Evolutionary conservation across 2,329 filamentous ascomycete species (phyloP).

Genomic region (Didymella pomorum): DNA sequence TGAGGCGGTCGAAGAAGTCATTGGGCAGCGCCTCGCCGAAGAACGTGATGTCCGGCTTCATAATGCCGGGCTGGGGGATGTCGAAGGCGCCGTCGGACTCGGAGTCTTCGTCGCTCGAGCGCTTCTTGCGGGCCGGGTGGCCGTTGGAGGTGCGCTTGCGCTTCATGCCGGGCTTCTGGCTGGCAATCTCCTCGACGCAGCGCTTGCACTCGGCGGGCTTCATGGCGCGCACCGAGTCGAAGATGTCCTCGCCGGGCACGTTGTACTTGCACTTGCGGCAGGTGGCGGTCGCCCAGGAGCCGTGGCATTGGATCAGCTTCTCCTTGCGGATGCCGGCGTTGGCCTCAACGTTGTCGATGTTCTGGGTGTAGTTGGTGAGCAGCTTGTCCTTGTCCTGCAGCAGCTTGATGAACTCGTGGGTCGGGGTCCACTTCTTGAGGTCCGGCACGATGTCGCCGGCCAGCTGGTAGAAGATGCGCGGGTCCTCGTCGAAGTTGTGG

Average conservation of each 20-base stretch:
- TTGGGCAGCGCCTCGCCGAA: slow-evolving; percentile 91
- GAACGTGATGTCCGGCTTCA: slow-evolving; percentile 98
- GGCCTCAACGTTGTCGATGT: slow-evolving; percentile 95
- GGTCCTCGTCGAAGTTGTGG: slow-evolving; percentile 82
- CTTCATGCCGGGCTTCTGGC: slow-evolving; percentile 59
- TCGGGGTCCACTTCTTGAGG: slow-evolving; percentile 83
- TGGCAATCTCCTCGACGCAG: slow-evolving; percentile 67
- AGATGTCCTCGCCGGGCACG: slow-evolving; percentile 79
- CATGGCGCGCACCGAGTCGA: slow-evolving; percentile 77
- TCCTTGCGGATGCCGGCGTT: slow-evolving; percentile 81
- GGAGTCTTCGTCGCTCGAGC: slow-evolving; percentile 63
- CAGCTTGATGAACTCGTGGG: slow-evolving; percentile 90
- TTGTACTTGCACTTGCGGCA: slow-evolving; percentile 83
- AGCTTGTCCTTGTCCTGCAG: slow-evolving; percentile 89
- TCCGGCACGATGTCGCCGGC: slow-evolving; percentile 89
- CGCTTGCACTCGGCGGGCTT: slow-evolving; percentile 78
- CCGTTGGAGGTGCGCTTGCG: slow-evolving; percentile 62
- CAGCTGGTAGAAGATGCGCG: slow-evolving; percentile 86
- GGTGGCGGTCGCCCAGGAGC: slow-evolving; percentile 90
- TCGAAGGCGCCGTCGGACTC: slow-evolving; percentile 69
- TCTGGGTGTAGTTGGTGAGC: slow-evolving; percentile 97
- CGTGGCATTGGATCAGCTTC: slow-evolving; percentile 94
- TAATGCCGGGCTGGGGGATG: slow-evolving; percentile 76
- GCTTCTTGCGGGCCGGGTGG: slow-evolving; percentile 47
- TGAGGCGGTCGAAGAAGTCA: slow-evolving; percentile 80